Percentiles rank a stretch among this genome's conserved stretches.
Evolutionary conservation across 2,329 filamentous ascomycete genomes (phyloP).

Genomic region (Cladosporium velox): DNA sequence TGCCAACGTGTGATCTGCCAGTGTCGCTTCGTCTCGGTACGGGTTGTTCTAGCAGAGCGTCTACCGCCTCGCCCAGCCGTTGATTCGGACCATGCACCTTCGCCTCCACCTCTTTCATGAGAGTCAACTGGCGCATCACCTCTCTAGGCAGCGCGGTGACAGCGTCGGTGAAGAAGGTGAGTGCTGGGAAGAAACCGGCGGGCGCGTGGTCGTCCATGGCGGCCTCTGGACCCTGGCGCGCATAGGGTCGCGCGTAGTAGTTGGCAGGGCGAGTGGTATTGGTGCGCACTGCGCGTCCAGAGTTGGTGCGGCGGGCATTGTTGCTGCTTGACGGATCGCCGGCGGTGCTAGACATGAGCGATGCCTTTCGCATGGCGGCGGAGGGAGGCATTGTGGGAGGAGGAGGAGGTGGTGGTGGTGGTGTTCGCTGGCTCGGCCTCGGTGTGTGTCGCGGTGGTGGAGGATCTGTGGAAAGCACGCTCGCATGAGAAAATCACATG

Average conservation of each 20-base stretch:
- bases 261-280: constrained; percentile 50
- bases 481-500: constrained; percentile 11
- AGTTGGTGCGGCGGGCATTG: constrained; percentile 33
- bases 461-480: constrained; percentile 2
- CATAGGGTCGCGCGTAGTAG: constrained; percentile 54
- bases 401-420: not conserved
- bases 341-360: constrained; percentile 12
- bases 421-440: constrained; percentile 3
- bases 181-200: constrained; percentile 62
- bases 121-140: constrained; percentile 90
- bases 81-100: constrained; percentile 91
- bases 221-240: constrained; percentile 32
- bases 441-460: not conserved
- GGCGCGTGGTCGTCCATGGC: constrained; percentile 30
- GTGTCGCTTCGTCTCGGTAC: constrained; percentile 41
- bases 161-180: constrained; percentile 81
- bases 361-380: constrained; percentile 19
- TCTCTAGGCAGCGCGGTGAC: constrained; percentile 92
- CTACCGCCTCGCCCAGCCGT: constrained; percentile 73
- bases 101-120: constrained; percentile 95
- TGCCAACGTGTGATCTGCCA: constrained; percentile 24
- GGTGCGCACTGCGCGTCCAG: constrained; percentile 50
- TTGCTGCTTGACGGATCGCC: constrained; percentile 7
- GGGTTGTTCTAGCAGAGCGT: constrained; percentile 56
- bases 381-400: constrained; percentile 15